phyloP scores from a whole-genome alignment of 2,329 filamentous ascomycete species.

The Aspergillus neotritici region DNA sequence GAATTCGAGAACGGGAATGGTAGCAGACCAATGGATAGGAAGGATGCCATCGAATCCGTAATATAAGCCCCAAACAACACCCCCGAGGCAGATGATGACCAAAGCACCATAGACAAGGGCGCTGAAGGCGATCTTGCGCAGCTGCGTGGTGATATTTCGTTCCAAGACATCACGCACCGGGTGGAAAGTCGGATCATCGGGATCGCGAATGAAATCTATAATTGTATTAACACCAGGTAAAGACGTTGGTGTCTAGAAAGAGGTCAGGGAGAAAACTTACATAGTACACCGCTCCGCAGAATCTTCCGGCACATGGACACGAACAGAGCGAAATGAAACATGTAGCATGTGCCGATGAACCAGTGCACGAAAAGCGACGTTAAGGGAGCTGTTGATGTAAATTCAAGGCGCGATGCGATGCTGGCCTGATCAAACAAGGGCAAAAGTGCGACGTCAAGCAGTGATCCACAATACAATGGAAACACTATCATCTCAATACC shows the following conservation, averaged over 20 bases:
- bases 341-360: slow-evolving; percentile 98
- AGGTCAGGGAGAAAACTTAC: slow-evolving; percentile 47
- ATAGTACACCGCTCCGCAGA: slow-evolving; percentile 88
- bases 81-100: slow-evolving; percentile 86
- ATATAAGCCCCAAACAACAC: slow-evolving; percentile 88
- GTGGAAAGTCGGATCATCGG: slow-evolving; percentile 96
- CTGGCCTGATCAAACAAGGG: slow-evolving; percentile 82
- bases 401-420: slow-evolving; percentile 68
- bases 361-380: slow-evolving; percentile 96
- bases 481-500: slow-evolving; percentile 99
- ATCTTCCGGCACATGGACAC: slow-evolving; percentile 99
- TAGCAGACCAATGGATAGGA: slow-evolving; percentile 88
- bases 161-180: slow-evolving; percentile 95
- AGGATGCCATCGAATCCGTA: slow-evolving; percentile 64
- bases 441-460: slow-evolving; percentile 81
- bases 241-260: too few relatives aligned
- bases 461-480: slow-evolving; percentile 86
- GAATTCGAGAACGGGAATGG: slow-evolving; percentile 88
- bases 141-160: slow-evolving; percentile 82
- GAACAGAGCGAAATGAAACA: slow-evolving; percentile 99
- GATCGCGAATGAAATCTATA: slow-evolving; percentile 89
- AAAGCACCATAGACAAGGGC: slow-evolving; percentile 91
- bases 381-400: slow-evolving; percentile 71
- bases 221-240: too few relatives aligned
- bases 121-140: slow-evolving; percentile 93